Evolutionary conservation across 139 green algal species (phyloP), one percentile per base, ranked within the genome.

Genomic region (Tetratostichococcus sp.): DNA sequence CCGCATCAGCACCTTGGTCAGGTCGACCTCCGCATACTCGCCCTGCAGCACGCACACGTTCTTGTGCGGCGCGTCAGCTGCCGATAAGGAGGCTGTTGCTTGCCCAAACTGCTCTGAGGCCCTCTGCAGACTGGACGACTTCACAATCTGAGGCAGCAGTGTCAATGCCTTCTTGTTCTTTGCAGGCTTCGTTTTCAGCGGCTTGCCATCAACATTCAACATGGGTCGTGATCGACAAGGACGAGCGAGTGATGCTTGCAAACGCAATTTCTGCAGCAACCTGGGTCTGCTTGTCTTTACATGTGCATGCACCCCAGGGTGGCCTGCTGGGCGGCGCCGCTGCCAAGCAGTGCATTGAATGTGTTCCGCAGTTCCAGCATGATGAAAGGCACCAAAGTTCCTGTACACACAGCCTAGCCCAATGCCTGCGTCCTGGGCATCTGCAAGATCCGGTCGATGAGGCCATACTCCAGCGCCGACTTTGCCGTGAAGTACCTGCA

Each of bases 391-490:
- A n/a, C n/a, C n/a, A n/a, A n/a, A n/a, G n/a, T n/a, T n/a, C n/a
- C n/a, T n/a, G n/a, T n/a, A n/a, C n/a, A n/a, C n/a, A n/a, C n/a
- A n/a, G n/a, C n/a, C 65, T 70, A 33, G n/a, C 28, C 26, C 65
- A 70, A 23, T 16, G 62, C 57, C 32, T 34, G 69, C 23, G 58
- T 39, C 4, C 78, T 72, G 31, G 43, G 71, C 43, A 91, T 39
- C 33, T 91, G 78, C 35, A 83, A 70, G 78, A 94, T 89, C 39
- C 39, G 39, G 39, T 50, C 39, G 31, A 94, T 89, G 2, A 93
- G 72, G 28, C 91, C 91, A 59, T 96, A 96, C 33, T 96, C 88
- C 66, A 85, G 42, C 5, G 91, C 91, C 65, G 89, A 75, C 58
- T 93, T 35, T 0, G 90, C 75, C 70, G 86, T 87, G 80, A 96